Evolutionary conservation across 2,329 filamentous ascomycete species (phyloP).

Genomic region (Westerdykella ornata): DNA sequence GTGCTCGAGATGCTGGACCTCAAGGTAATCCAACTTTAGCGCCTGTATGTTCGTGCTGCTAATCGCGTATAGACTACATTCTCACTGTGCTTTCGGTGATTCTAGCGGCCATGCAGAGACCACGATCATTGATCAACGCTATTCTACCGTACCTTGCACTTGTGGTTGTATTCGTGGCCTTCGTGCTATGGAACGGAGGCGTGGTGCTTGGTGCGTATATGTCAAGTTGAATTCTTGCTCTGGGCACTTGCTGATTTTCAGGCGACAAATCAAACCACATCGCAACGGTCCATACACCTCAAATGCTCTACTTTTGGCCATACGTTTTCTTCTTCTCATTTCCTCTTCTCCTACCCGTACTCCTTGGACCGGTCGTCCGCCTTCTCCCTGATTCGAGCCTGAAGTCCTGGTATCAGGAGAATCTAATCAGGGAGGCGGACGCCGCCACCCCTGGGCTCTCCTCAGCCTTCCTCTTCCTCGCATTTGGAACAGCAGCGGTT

Average conservation of each 20-base stretch:
- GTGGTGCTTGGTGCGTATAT: slow-evolving; percentile 71
- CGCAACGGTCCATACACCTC: slow-evolving; percentile 78
- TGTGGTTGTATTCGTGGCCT: slow-evolving; percentile 61
- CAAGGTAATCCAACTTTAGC: slow-evolving; percentile 14
- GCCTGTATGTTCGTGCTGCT: background rate
- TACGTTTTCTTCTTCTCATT: slow-evolving; percentile 85
- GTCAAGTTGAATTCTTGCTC: background rate
- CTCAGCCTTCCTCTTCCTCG: slow-evolving; percentile 28
- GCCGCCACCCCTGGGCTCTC: slow-evolving; percentile 13
- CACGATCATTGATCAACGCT: slow-evolving; percentile 36
- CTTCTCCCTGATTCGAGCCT: slow-evolving; percentile 12
- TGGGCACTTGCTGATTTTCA: slow-evolving; percentile 30
- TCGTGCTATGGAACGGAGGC: slow-evolving; percentile 80
- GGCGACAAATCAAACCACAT: slow-evolving; percentile 93
- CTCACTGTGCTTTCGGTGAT: slow-evolving; percentile 53
- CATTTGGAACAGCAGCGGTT: slow-evolving; percentile 47
- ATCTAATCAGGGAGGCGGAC: slow-evolving; percentile 4
- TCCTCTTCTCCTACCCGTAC: slow-evolving; percentile 60
- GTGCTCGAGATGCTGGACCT: slow-evolving; percentile 18
- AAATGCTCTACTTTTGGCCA: slow-evolving; percentile 94
- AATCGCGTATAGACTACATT: slow-evolving; percentile 16
- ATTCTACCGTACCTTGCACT: slow-evolving; percentile 53
- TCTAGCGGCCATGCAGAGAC: slow-evolving; percentile 48
- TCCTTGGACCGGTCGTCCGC: slow-evolving; percentile 38
- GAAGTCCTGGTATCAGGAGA: slow-evolving; percentile 6